Percentiles rank a stretch among this genome's conserved stretches.
Conservation (phyloP, 306 rosid genomes). For the Cucurbita maxima region DNA sequence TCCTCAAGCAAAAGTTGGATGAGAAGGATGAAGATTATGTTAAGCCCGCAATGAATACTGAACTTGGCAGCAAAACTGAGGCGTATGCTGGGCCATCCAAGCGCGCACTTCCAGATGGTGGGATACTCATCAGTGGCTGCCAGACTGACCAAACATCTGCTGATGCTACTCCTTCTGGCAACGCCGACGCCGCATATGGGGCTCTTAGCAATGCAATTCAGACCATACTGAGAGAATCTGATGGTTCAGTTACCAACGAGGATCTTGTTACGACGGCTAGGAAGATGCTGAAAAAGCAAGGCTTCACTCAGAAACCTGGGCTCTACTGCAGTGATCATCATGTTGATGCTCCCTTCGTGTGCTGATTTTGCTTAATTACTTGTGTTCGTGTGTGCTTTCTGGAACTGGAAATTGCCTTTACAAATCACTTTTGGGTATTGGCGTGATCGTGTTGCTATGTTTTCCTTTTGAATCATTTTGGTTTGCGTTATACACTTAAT, state of each 20-base stretch:
- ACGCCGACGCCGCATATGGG: slow-evolving; percentile 38
- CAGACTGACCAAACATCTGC: slow-evolving; percentile 73
- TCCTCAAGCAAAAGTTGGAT: slow-evolving; percentile 35
- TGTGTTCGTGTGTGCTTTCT: background rate
- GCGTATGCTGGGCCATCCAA: slow-evolving; percentile 42
- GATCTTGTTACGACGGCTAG: slow-evolving; percentile 45
- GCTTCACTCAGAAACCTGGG: slow-evolving; percentile 61
- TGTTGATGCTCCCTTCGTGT: slow-evolving; percentile 31
- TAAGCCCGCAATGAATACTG: slow-evolving; percentile 52
- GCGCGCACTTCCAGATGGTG: slow-evolving; percentile 19
- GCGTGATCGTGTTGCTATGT: background rate
- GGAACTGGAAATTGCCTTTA: background rate
- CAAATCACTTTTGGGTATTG: background rate
- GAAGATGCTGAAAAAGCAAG: slow-evolving; percentile 39
- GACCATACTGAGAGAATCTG: slow-evolving; percentile 24
- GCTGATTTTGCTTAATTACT: slow-evolving; percentile 2
- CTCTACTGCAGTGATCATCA: slow-evolving; percentile 52
- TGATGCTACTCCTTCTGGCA: slow-evolving; percentile 51
- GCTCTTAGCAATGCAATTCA: slow-evolving; percentile 71
- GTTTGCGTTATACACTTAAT: background rate
- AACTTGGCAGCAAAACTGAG: slow-evolving; percentile 32
- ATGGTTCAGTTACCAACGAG: slow-evolving; percentile 34
- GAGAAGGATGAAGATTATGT: slow-evolving; percentile 53
- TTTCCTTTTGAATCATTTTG: background rate
- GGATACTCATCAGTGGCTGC: slow-evolving; percentile 68